phyloP scores from a whole-genome alignment of 106 monocot species.

The Acanthochlamys bracteata region DNA sequence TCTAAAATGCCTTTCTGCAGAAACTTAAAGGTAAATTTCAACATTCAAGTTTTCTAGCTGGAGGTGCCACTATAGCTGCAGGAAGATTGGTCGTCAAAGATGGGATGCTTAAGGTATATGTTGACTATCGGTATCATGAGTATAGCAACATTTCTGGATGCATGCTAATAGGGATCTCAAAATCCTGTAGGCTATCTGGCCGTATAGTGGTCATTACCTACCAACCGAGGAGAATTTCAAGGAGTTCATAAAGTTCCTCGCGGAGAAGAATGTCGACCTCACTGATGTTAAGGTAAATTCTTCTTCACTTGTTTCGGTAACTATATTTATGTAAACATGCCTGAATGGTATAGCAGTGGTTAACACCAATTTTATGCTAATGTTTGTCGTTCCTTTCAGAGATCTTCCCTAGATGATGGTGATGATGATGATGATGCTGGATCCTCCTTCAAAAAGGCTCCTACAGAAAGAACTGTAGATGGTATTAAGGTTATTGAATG shows the following conservation, averaged over 20 bases:
- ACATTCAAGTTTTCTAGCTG: slow-evolving; percentile 81
- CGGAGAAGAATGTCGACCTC: slow-evolving; percentile 55
- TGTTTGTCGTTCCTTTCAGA: background rate
- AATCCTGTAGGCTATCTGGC: slow-evolving; percentile 52
- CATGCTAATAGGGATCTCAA: too few species aligned
- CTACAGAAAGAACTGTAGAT: background rate
- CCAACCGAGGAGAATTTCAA: slow-evolving; percentile 93
- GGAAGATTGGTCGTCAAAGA: slow-evolving; percentile 68
- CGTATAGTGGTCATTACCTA: slow-evolving; percentile 94
- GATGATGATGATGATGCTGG: background rate
- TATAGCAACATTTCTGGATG: too few species aligned
- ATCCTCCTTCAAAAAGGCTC: slow-evolving; percentile 15
- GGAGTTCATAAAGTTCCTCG: slow-evolving; percentile 67
- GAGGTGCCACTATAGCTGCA: slow-evolving; percentile 65
- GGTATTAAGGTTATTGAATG: background rate
- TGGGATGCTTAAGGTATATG: slow-evolving; percentile 48
- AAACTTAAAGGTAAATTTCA: slow-evolving; percentile 80
- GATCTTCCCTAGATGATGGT: slow-evolving; percentile 12
- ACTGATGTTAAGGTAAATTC: slow-evolving; percentile 64
- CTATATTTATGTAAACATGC: background rate
- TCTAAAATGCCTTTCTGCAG: slow-evolving; percentile 16
- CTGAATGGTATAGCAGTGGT: background rate
- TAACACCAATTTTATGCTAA: background rate
- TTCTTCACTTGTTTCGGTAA: background rate
- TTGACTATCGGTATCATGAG: background rate